phyloP scores from a whole-genome alignment of 352 stramenopile species.

The Globisporangium uncinulatum region DNA sequence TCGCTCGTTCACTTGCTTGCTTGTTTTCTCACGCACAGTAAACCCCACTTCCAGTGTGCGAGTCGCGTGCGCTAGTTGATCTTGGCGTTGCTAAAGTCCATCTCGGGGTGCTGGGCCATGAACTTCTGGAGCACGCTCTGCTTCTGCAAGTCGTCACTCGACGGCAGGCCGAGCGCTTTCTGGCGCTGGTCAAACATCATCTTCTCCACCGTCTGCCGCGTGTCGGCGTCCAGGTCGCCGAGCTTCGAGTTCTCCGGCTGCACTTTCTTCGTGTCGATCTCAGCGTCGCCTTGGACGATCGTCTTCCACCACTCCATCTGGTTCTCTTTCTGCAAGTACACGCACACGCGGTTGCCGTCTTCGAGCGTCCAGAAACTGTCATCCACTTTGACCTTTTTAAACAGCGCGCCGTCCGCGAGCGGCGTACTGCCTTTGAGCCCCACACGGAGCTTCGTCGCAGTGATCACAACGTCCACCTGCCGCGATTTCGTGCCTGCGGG shows the following conservation, averaged over 20 bases:
- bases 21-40: no score
- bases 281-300: slow-evolving; percentile 91
- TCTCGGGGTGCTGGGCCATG: slow-evolving; percentile 98
- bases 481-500: slow-evolving; percentile 91
- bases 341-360: slow-evolving; percentile 80
- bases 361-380: slow-evolving; percentile 99
- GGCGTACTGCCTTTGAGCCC: slow-evolving; percentile 65
- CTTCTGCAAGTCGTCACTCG: slow-evolving; percentile 97
- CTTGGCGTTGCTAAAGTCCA: slow-evolving; percentile 99
- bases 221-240: slow-evolving; percentile 97
- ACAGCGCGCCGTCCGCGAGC: slow-evolving; percentile 90
- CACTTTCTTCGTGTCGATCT: slow-evolving; percentile 98
- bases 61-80: slow-evolving; percentile 72
- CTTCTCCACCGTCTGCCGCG: slow-evolving; percentile 98
- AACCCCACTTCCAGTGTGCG: background rate
- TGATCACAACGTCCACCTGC: slow-evolving; percentile 92
- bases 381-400: slow-evolving; percentile 96
- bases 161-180: slow-evolving; percentile 96
- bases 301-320: slow-evolving; percentile 99
- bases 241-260: slow-evolving; percentile 99
- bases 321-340: slow-evolving; percentile 98
- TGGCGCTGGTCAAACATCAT: slow-evolving; percentile 99
- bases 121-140: slow-evolving; percentile 98
- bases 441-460: slow-evolving; percentile 88
- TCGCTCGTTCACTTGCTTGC: background rate